These are phyloP conservation scores for Saccharum hybrid DNA, from an alignment of 202 grass and related monocot genomes.

Conservation along the genomic window DNA sequence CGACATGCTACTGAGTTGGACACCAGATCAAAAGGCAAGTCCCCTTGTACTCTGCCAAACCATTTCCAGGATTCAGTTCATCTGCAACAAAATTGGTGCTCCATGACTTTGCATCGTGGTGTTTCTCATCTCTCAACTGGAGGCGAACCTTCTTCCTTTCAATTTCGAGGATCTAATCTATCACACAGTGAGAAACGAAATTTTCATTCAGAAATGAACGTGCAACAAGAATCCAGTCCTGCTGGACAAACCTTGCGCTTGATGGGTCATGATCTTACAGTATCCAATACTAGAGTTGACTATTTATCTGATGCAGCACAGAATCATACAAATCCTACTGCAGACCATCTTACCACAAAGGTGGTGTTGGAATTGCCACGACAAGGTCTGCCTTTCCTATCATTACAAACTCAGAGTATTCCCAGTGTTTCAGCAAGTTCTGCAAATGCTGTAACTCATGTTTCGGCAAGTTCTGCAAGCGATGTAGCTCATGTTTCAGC, in stretches of 20 bases:
- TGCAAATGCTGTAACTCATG: slow-evolving; percentile 9
- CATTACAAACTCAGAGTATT: slow-evolving; percentile 47
- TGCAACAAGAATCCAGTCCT: slow-evolving; percentile 38
- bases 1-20: slow-evolving; percentile 35
- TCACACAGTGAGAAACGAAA: slow-evolving; percentile 29
- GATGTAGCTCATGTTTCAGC: slow-evolving; percentile 19
- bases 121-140: slow-evolving; percentile 36
- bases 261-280: slow-evolving; percentile 76
- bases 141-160: slow-evolving; percentile 33
- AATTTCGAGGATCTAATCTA: slow-evolving; percentile 40
- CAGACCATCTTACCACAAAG: slow-evolving; percentile 28
- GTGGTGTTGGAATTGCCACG: slow-evolving; percentile 47
- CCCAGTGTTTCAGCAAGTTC: slow-evolving; percentile 33
- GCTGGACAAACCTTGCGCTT: slow-evolving; percentile 64
- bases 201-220: slow-evolving; percentile 45
- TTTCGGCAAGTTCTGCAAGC: slow-evolving; percentile 38
- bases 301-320: slow-evolving; percentile 28
- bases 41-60: slow-evolving; percentile 33
- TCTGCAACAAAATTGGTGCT: slow-evolving; percentile 42
- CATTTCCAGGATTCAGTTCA: slow-evolving; percentile 43
- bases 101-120: slow-evolving; percentile 33
- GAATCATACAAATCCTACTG: slow-evolving; percentile 37
- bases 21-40: slow-evolving; percentile 26
- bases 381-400: slow-evolving; percentile 51
- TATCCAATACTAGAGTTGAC: slow-evolving; percentile 49